Evolutionary conservation across 805 yeast genomes (phyloP), one percentile per base, ranked within the genome.

Genomic region (Wickerhamomyces canadensis): DNA sequence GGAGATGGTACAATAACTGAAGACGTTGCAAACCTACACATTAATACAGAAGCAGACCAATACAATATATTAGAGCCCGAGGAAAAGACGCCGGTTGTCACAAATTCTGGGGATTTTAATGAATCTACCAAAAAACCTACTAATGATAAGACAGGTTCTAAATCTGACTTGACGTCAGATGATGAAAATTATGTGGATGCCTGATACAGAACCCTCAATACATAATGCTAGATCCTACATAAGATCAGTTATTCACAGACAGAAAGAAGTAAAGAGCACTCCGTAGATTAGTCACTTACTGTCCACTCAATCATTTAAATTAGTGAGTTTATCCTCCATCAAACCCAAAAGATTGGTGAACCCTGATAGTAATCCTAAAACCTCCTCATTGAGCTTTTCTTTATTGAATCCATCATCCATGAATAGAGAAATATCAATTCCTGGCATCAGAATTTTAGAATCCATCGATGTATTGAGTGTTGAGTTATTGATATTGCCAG

Each of bases 261-360:
- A 21, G 23, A 26, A 26, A 26, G 12, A 26, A 15, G 31, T 34
- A 22, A 22, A 22, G 24, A 22, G 11, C 24, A 22, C 11, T 22
- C 11, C 11, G 24, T 22, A 22, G 11, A n/a, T n/a, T n/a, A n/a
- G n/a, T n/a, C n/a, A n/a, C n/a, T 22, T 9, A 22, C 24, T 9
- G 27, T 25, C 18, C 31, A 28, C 24, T n/a, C 7, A 55, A 36
- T 52, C 57, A 19, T 40, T 44, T 38, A 51, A 35, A 17, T 44
- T 42, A 25, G 28, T 28, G 15, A 57, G 34, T 31, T 55, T 62
- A 26, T 59, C 64, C 33, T 56, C 63, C 42, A 62, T 45, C 3
- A 50, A 44, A 8, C 54, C 58, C 37, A 63, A 38, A 16, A 57
- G 46, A 6, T 31, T 36, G 23, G 42, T 42, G 30, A 57, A 42